Evolutionary conservation across 2,329 filamentous ascomycete genomes (phyloP), one percentile per base, ranked within the genome.

Genomic region (Colletotrichum eremochloae): DNA sequence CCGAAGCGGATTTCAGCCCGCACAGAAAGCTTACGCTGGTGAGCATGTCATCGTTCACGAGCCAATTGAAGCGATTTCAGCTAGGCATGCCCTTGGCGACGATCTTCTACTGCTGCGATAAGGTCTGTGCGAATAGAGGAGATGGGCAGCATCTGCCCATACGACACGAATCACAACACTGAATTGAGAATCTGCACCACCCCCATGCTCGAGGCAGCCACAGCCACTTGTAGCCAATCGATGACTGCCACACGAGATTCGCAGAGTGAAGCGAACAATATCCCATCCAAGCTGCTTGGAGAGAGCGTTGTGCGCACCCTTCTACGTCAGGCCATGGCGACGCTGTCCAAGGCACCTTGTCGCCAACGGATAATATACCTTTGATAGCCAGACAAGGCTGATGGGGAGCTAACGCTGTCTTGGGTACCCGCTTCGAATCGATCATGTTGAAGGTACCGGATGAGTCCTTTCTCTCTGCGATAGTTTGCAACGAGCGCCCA

Each of bases 121-220:
- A 56, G 36, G 68, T 67, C 56, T 67, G 63, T 71, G 63, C 63
- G 50, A 57, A 44, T n/a, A 15, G 24, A 50, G 31, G 24, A 57
- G 24, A 29, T 29, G 58, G 63, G 29, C 55, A 67, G 50, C 33
- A 67, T 71, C 40, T 38, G 12, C 56, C 40, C 18, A 44, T 14
- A 46, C 42, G 42, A 15, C 31, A 46, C 57, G 31, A 33, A 7
- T 20, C 31, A 20, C 29, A 61, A 4, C n/a, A 15, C 44, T 36
- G n/a, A 38, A 67, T 62, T 63, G 63, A 71, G 68, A 67, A 56
- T 66, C 14, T 15, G 15, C 50, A 24, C 44, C 24, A 24, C 24
- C 24, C 46, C 62, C 55, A 20, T 33, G 46, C 46, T 38, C 36
- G 63, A 53, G 55, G 33, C 14, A 20, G 52, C 58, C 38, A 24